Base-by-base conservation (phyloP, 2,329 filamentous ascomycete genomes). In the Talaromyces sp. region DNA sequence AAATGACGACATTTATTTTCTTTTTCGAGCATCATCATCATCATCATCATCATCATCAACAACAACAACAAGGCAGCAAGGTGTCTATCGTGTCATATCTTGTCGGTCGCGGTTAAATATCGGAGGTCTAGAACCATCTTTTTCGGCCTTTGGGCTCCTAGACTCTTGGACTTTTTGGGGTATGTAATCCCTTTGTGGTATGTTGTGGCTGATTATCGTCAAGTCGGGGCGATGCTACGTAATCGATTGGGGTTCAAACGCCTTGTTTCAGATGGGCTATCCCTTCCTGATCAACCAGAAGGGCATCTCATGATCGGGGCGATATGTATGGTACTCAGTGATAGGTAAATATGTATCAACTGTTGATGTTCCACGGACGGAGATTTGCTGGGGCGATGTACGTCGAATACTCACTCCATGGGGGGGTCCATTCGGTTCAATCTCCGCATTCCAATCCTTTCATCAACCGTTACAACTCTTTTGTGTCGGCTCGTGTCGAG, bases 1-100 rank as follows among this genome's bases (percentile, higher is more conserved):
- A 12, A 16, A 57, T 57, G 54, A 57, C 54, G 35, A 57, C 54
- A 57, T 56, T 5, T 50, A 28, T 31, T 31, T n/a, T 50, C 46
- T 31, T 50, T 31, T 50, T 50, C 25, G 23, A 11, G 11, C 46
- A 50, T 9, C 21, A 44, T 5, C 21, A 31, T 6, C 44, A 48
- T 7, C 25, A n/a, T n/a, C 46, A 50, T 9, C 21, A 44, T 5
- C 21, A 31, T 6, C 44, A 48, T 7, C 25, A n/a, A n/a, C n/a
- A n/a, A n/a, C n/a, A n/a, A n/a, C n/a, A n/a, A n/a, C n/a, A 40
- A 40, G 39, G 21, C 21, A 18, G 28, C 28, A 28, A 28, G 28
- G 12, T 12, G 18, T 18, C n/a, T 16, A 25, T 14, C 44, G 16
- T 25, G 21, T 25, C 21, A 14, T 18, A 35, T 31, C 25, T 54